phyloP scores from a whole-genome alignment of 805 yeast species.

The Danielia oregonensis region DNA sequence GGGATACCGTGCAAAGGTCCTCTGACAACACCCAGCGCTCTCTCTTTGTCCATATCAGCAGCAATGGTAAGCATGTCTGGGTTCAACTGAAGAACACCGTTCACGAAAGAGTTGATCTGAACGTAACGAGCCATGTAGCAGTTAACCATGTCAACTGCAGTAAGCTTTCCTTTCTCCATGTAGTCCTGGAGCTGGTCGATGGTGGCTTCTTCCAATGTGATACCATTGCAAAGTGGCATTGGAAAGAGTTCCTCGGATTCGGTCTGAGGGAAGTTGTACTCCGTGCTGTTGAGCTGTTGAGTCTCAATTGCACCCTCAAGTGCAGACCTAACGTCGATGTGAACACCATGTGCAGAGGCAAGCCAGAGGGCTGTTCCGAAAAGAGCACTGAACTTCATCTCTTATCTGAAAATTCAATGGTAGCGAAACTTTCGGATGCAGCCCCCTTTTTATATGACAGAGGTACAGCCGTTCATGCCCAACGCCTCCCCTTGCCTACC shows the following conservation, averaged over 20 bases:
- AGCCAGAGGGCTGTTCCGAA: too few relatives aligned
- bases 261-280: slow-evolving; percentile 4
- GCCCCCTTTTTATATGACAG: too few relatives aligned
- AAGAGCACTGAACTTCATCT: too few relatives aligned
- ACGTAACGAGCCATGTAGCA: slow-evolving; percentile 21
- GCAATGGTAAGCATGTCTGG: slow-evolving; percentile 24
- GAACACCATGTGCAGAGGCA: too few relatives aligned
- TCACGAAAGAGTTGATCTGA: slow-evolving; percentile 21
- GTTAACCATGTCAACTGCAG: slow-evolving; percentile 17
- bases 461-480: too few relatives aligned
- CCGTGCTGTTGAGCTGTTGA: slow-evolving; percentile 6
- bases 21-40: slow-evolving; percentile 10
- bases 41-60: slow-evolving; percentile 17
- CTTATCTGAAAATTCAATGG: too few relatives aligned
- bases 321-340: neutral
- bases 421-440: too few relatives aligned
- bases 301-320: slow-evolving; percentile 1
- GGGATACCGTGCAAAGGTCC: slow-evolving; percentile 27
- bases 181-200: slow-evolving; percentile 24
- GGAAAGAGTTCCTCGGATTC: slow-evolving; percentile 6
- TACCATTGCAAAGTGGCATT: slow-evolving; percentile 19
- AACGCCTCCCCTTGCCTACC: too few relatives aligned
- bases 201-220: slow-evolving; percentile 24
- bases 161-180: slow-evolving; percentile 15
- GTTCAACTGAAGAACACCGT: slow-evolving; percentile 18